Conservation (phyloP, 805 yeast species). For the Candida sithepensis region DNA sequence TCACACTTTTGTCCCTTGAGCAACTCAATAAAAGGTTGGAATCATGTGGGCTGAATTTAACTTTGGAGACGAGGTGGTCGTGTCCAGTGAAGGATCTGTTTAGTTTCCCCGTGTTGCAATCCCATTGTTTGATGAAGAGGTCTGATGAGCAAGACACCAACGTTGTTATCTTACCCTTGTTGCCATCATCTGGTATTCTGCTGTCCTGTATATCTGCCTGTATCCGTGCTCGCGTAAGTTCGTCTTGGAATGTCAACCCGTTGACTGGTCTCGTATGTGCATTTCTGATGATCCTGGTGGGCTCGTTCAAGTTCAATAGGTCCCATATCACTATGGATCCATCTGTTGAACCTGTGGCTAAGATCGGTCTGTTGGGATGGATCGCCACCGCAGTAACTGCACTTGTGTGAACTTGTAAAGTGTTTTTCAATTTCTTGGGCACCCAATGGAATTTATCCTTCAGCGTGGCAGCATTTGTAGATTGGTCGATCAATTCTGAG, state of each 20-base stretch:
- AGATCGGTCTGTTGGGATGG: conserved; percentile 69
- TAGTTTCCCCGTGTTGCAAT: conserved; percentile 30
- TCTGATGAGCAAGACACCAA: conserved; percentile 53
- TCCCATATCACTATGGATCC: conserved; percentile 78
- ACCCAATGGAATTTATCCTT: conserved; percentile 53
- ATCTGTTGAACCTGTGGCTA: conserved; percentile 66
- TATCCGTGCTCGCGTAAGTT: conserved; percentile 15
- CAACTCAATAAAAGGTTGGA: conserved; percentile 53
- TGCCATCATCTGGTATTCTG: not conserved
- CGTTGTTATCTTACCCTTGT: conserved; percentile 15
- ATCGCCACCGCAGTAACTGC: conserved; percentile 61
- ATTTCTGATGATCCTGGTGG: conserved; percentile 52
- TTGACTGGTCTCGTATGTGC: conserved; percentile 78
- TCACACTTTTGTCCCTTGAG: conserved; percentile 60
- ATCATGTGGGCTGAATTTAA: conserved; percentile 46
- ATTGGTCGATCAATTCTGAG: too few species aligned
- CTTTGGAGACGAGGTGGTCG: conserved; percentile 75
- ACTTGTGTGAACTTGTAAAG: conserved; percentile 54
- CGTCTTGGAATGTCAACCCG: conserved; percentile 50
- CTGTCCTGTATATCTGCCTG: conserved; percentile 7
- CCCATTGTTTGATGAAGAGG: conserved; percentile 67
- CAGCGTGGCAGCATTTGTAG: too few species aligned
- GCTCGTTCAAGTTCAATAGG: conserved; percentile 50
- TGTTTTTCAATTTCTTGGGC: conserved; percentile 45
- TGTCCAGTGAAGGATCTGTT: conserved; percentile 74